phyloP scores from a whole-genome alignment of 805 yeast species.

The Wickerhamiella alocasiicola region DNA sequence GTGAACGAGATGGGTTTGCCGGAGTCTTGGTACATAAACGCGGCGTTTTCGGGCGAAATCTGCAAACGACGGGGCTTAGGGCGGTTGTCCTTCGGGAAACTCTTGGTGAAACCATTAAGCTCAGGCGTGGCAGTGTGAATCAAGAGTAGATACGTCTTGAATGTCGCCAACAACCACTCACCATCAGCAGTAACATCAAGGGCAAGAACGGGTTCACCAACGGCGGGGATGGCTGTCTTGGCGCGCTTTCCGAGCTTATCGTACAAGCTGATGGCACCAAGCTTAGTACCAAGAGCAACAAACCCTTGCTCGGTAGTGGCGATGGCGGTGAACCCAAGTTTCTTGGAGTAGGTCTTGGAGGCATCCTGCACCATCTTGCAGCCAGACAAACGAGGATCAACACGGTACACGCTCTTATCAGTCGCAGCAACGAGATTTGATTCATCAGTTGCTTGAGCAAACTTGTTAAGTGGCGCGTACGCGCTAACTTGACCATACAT shows the following conservation, averaged over 20 bases:
- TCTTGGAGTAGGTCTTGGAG: constrained; percentile 42
- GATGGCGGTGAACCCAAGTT: constrained; percentile 41
- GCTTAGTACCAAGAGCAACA: constrained; percentile 61
- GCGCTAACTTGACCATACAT: constrained; percentile 31
- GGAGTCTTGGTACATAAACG: constrained; percentile 42
- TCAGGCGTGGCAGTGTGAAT: constrained; percentile 52
- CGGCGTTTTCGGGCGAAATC: constrained; percentile 59
- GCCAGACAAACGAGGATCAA: constrained; percentile 62
- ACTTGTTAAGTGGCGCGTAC: constrained; percentile 61
- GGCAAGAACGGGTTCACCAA: constrained; percentile 63
- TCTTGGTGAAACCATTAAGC: constrained; percentile 55
- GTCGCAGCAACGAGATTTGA: constrained; percentile 64
- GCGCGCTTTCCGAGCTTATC: constrained; percentile 55
- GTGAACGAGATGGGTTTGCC: constrained; percentile 46
- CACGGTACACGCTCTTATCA: constrained; percentile 48
- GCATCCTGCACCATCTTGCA: constrained; percentile 49
- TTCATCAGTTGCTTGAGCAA: constrained; percentile 61
- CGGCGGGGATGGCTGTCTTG: constrained; percentile 65
- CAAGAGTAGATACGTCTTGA: constrained; percentile 55
- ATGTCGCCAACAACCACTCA: constrained; percentile 69
- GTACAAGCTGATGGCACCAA: constrained; percentile 66
- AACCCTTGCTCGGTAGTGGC: constrained; percentile 64
- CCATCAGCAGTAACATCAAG: constrained; percentile 70
- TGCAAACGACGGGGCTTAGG: constrained; percentile 60
- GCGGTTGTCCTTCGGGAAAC: constrained; percentile 43